phyloP scores from a whole-genome alignment of 352 stramenopile genomes.

The Ochromonadaceae sp. region DNA sequence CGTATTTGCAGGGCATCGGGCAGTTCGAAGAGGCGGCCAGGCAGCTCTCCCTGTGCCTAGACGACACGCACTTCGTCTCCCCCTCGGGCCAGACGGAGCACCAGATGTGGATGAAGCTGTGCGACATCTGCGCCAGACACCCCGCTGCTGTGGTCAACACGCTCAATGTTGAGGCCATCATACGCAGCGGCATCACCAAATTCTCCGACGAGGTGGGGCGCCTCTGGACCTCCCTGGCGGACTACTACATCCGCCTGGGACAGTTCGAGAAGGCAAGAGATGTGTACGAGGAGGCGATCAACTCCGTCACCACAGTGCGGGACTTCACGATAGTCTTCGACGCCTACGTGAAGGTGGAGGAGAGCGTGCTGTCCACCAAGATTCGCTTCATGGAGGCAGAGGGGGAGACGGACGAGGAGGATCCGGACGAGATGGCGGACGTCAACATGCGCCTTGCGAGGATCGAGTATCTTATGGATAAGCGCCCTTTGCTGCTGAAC shows the following conservation, averaged over 20 bases:
- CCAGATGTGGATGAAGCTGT: constrained; percentile 92
- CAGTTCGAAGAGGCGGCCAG: constrained; percentile 57
- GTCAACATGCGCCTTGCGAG: constrained; percentile 56
- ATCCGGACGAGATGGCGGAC: constrained; percentile 51
- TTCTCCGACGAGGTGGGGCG: constrained; percentile 91
- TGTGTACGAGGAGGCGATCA: constrained; percentile 80
- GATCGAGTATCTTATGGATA: constrained; percentile 77
- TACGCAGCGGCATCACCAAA: constrained; percentile 70
- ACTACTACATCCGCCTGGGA: constrained; percentile 89
- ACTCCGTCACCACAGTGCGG: constrained; percentile 55
- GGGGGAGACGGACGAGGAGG: constrained; percentile 52
- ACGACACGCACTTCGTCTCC: constrained; percentile 44
- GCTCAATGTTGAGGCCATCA: constrained; percentile 84
- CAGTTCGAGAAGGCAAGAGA: constrained; percentile 88
- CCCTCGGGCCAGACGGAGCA: constrained; percentile 39
- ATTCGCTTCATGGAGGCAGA: constrained; percentile 62
- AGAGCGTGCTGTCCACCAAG: constrained; percentile 85
- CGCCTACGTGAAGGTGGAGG: constrained; percentile 94
- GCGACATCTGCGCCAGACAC: constrained; percentile 83
- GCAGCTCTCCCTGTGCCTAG: constrained; percentile 56
- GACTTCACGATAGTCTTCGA: constrained; percentile 99
- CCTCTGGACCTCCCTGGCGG: constrained; percentile 84
- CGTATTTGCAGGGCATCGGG: constrained; percentile 41
- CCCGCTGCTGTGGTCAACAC: constrained; percentile 56
- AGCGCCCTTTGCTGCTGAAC: constrained; percentile 76